Conservation (phyloP, 805 yeast genomes). For the Candida saitoana region DNA sequence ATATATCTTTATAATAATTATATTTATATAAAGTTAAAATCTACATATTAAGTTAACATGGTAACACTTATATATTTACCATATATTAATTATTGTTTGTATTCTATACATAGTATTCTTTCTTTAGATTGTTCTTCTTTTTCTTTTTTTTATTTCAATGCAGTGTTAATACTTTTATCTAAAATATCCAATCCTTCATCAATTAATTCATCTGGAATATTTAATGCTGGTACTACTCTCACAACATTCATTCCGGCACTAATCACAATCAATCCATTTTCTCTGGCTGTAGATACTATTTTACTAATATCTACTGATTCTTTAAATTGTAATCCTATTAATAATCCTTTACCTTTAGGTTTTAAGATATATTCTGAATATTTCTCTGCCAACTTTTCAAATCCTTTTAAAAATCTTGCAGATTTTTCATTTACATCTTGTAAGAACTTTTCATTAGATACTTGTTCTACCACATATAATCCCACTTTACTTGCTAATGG, state of each 20-base stretch:
- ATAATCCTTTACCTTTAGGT: constrained; percentile 83
- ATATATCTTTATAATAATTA: too few relatives aligned
- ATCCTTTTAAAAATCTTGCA: constrained; percentile 47
- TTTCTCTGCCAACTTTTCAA: constrained; percentile 47
- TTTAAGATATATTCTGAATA: constrained; percentile 61
- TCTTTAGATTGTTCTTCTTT: background rate
- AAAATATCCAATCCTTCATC: constrained; percentile 70
- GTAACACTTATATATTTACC: too few relatives aligned
- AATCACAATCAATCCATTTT: constrained; percentile 76
- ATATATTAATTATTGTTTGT: too few relatives aligned
- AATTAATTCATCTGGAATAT: constrained; percentile 66
- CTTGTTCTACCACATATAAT: constrained; percentile 63
- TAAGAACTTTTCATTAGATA: constrained; percentile 60
- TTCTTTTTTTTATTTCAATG: background rate
- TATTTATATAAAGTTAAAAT: too few relatives aligned
- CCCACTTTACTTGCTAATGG: constrained; percentile 87
- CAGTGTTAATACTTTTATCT: constrained; percentile 46
- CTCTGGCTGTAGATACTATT: constrained; percentile 67
- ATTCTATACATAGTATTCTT: background rate
- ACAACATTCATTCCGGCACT: constrained; percentile 91
- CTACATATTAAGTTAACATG: too few relatives aligned
- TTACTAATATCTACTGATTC: constrained; percentile 52
- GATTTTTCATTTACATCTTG: constrained; percentile 58
- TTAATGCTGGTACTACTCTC: constrained; percentile 89
- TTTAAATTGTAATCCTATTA: constrained; percentile 76